Base-by-base conservation (phyloP, 2,329 filamentous ascomycete species). In the Aspergillus calidoustus region DNA sequence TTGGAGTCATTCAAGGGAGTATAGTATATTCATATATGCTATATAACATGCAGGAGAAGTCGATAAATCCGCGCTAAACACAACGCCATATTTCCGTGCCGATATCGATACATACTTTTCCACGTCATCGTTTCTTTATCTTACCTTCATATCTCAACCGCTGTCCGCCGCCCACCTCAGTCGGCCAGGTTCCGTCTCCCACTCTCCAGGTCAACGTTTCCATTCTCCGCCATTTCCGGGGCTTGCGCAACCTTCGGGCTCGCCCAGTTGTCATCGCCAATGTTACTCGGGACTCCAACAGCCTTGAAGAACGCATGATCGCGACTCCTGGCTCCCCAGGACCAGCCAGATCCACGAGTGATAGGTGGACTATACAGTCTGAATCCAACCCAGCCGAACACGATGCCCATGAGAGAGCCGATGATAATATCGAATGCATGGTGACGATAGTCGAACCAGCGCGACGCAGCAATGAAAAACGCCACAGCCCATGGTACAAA, bases 351-450 rank as follows among this genome's bases (percentile, higher is more conserved):
- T 7, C 92, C 92, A n/a, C 85, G 83, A 22, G 81, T 82, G 64
- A 96, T 87, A 0, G 93, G 92, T 9, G 95, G 80, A 73, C 97
- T 92, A 73, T 97, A 97, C 80, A 89, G 92, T 25, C 91, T 84
- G 80, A 97, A 97, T 3, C 89, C 86, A 68, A 94, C 87, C 74
- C 89, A 88, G 22, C 91, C 86, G 43, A 86, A 86, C 49, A 88
- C 77, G 15, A 89, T 84, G 8, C 94, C 94, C 64, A 97, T 90
- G 13, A 91, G 67, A 59, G 89, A 90, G n/a, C 94, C 94, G 65
- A 91, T 92, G 2, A 97, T 79, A 66, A 97, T 91, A 67, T 98
- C 94, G 74, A 97, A 94, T n/a, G 89, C 93, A 74, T 94, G 91
- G 76, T 98, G 94, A 44, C 91, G 88, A 79, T 89, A 96, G 76